A percentile compares a stretch with the other conserved stretches of the same genome.
Evolutionary conservation across 495 filamentous ascomycete genomes (phyloP).

Genomic region (Aspergillus diversus): DNA sequence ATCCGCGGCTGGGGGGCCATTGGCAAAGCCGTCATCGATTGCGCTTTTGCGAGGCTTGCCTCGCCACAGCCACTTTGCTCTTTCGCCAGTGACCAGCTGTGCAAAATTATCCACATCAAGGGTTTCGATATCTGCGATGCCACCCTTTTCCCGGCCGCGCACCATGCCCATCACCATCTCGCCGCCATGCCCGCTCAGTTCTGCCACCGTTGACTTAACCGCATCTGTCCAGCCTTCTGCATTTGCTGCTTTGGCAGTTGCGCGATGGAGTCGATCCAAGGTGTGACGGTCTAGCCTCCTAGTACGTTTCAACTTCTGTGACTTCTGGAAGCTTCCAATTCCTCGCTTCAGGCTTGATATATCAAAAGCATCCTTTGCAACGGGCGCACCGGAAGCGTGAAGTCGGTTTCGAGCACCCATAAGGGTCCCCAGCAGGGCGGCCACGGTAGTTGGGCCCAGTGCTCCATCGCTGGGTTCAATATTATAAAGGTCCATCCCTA

Average conservation of each 20-base stretch:
- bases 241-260: constrained; percentile 85
- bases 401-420: constrained; percentile 89
- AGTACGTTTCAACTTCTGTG: constrained; percentile 76
- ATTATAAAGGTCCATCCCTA: constrained; percentile 87
- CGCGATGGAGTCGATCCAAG: constrained; percentile 74
- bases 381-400: constrained; percentile 77
- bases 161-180: constrained; percentile 95
- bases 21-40: constrained; percentile 52
- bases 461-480: constrained; percentile 91
- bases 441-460: constrained; percentile 88
- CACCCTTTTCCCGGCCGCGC: constrained; percentile 81
- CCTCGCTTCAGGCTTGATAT: constrained; percentile 77
- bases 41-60: constrained; percentile 77
- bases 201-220: constrained; percentile 92
- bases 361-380: constrained; percentile 92
- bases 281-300: constrained; percentile 82
- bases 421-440: constrained; percentile 83
- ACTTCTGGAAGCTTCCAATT: constrained; percentile 86
- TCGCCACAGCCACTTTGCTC: constrained; percentile 91
- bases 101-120: constrained; percentile 84
- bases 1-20: constrained; percentile 54
- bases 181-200: constrained; percentile 92
- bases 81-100: constrained; percentile 73
- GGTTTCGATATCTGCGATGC: constrained; percentile 91
- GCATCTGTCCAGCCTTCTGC: constrained; percentile 83